phyloP scores from a whole-genome alignment of 805 yeast genomes.

The Starmerella asiatica region DNA sequence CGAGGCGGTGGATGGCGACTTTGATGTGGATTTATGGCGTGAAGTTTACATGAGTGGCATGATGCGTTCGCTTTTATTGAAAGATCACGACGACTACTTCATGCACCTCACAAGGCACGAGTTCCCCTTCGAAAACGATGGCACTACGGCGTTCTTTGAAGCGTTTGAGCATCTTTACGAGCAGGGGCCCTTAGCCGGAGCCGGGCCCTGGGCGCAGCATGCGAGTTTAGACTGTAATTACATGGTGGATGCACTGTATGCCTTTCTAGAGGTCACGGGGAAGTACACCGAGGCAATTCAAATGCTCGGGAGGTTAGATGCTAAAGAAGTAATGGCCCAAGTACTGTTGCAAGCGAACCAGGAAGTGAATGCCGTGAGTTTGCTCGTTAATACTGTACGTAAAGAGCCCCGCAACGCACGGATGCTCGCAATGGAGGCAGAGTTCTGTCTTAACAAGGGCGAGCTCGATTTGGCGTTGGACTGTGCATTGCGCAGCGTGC shows the following conservation, averaged over 20 bases:
- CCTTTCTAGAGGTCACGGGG: conserved; percentile 51
- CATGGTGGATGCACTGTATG: conserved; percentile 61
- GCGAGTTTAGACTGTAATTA: conserved; percentile 54
- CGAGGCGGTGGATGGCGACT: conserved; percentile 23
- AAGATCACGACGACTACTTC: conserved; percentile 61
- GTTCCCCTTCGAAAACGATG: conserved; percentile 48
- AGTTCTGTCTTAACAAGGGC: conserved; percentile 43
- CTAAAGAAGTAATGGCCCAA: conserved; percentile 34
- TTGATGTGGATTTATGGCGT: conserved; percentile 31
- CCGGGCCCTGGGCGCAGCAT: conserved; percentile 51
- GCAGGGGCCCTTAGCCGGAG: conserved; percentile 56
- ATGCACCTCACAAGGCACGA: conserved; percentile 75
- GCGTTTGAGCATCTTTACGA: conserved; percentile 56
- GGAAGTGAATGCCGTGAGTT: conserved; percentile 37
- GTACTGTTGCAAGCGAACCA: conserved; percentile 32
- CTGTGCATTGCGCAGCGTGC: conserved; percentile 47
- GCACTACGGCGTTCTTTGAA: conserved; percentile 41
- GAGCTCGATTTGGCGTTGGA: conserved; percentile 43
- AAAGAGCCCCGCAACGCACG: conserved; percentile 42
- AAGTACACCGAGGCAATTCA: conserved; percentile 47
- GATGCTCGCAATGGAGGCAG: conserved; percentile 48
- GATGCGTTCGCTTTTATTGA: conserved; percentile 61
- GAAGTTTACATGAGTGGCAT: conserved; percentile 54
- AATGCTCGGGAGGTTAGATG: conserved; percentile 43
- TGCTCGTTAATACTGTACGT: conserved; percentile 32